Base-by-base conservation (phyloP, 176 grass and related monocot genomes). In the Aechmea fasciata region DNA sequence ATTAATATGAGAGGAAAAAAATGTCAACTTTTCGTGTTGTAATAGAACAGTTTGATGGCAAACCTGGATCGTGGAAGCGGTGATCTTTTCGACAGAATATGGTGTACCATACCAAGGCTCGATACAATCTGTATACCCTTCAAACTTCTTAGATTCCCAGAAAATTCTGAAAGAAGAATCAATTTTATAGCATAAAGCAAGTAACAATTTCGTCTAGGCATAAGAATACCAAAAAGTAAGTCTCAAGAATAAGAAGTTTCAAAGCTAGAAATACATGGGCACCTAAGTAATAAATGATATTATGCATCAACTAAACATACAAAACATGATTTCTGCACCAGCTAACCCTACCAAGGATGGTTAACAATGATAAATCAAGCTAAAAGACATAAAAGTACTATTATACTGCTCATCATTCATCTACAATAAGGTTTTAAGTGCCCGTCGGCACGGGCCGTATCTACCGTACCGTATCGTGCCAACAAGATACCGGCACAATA, bases 61-160 rank as follows among this genome's bases (percentile, higher is more conserved):
- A 51, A 97, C 93, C 86, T 92, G 70, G 71, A 92, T 69, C 55
- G 14, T 77, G 49, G 81, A 79, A 67, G 75, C 75, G 83, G 68
- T 68, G 24, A 87, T 62, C 72, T 69, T 83, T 78, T 97, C 89
- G 26, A 97, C 76, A 81, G 79, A 78, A 83, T 83, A 92, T 9
- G 76, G 72, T 18, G 93, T 97, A 51, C 89, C 84, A 75, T 92
- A 97, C 93, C 93, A 92, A 66, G 93, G 93, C 66, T 97, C 93
- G 81, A 59, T 80, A 77, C 71, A 81, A 70, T 87, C 71, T 75
- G 89, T 85, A 66, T 66, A 77, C 13, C 86, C 89, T 80, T 92
- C 82, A 75, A 92, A 90, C 3, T 77, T 77, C 66, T 92, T 97
- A 22, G 93, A 97, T 67, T 85, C 85, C 83, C 89, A 97, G 73